Evolutionary conservation across 345 rosid species (phyloP).

Genomic region (Isatis tinctoria): DNA sequence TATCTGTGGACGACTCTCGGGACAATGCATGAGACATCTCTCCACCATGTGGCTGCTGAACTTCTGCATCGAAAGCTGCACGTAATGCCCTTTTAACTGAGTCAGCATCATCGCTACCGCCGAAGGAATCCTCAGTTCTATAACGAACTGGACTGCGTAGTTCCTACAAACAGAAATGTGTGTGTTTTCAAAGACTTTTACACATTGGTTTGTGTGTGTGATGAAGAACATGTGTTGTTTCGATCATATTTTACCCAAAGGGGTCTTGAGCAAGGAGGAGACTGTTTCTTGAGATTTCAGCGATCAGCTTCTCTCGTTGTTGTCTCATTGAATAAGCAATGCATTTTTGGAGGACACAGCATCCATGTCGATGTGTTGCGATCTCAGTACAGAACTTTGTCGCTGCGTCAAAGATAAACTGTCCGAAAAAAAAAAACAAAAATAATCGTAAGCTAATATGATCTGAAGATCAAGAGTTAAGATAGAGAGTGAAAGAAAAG

Average conservation of each 20-base stretch:
- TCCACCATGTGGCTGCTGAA: slow-evolving; percentile 62
- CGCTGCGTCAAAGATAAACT: slow-evolving; percentile 54
- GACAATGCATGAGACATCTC: slow-evolving; percentile 39
- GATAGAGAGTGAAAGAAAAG: background rate
- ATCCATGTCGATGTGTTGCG: slow-evolving; percentile 59
- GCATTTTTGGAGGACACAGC: slow-evolving; percentile 62
- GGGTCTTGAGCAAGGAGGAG: slow-evolving; percentile 54
- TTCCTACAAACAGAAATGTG: slow-evolving; percentile 25
- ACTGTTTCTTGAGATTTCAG: slow-evolving; percentile 44
- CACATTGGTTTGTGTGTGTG: background rate
- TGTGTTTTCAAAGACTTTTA: background rate
- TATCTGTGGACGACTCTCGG: slow-evolving; percentile 37
- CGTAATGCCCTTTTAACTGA: slow-evolving; percentile 55
- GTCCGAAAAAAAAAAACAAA: background rate
- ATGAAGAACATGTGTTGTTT: background rate
- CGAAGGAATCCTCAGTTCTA: slow-evolving; percentile 46
- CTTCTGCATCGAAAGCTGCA: slow-evolving; percentile 49
- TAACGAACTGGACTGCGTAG: slow-evolving; percentile 54
- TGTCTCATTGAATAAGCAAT: slow-evolving; percentile 47
- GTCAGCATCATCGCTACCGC: slow-evolving; percentile 38
- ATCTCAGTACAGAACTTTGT: slow-evolving; percentile 49
- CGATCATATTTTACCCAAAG: slow-evolving; percentile 40
- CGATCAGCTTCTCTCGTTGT: slow-evolving; percentile 37
- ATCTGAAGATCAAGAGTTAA: background rate
- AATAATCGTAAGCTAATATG: background rate